Evolutionary conservation across 257 asterid genomes (phyloP), one percentile per base, ranked within the genome.

Genomic region (Fraxinus quadrangulata): DNA sequence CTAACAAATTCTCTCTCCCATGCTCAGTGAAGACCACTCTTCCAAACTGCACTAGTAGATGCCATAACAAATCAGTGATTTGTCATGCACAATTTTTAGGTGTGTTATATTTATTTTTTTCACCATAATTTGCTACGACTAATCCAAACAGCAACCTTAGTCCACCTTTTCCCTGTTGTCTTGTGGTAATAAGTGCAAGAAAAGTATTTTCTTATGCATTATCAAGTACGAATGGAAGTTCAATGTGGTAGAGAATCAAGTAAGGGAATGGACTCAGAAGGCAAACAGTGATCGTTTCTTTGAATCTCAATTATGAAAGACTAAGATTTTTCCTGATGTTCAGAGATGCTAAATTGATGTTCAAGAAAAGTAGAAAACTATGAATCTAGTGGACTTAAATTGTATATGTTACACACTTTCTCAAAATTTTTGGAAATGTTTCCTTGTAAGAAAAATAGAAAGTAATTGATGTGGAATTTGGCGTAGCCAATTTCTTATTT

Each of bases 41-140:
- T 16, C 65, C 65, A 54, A 54, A 54, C 65, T 54, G 65, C 65
- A 54, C n/a, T 54, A 54, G 65, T 54, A 54, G 26, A 54, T 54
- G 26, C 26, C 11, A 19, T 17, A 17, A 54, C 31, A 23, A 21
- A 23, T 21, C 68, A 23, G 33, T 61, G 68, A 28, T 72, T 17
- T 24, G 28, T 49, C 76, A 28, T 12, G 23, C 67, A 49, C n/a
- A 17, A 28, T 17, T 30, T 30, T 21, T 6, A 39, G 45, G 12
- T 10, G 36, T 51, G 24, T 5, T 74, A 5, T 4, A 1, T 59
- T 33, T 10, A 2, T 3, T 10, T 24, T 13, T 34, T n/a, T 34
- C n/a, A 4, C 21, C 70, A 56, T 21, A 4, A 56, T 74, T 74
- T 56, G 69, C 16, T 74, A 13, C 9, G 69, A 54, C 28, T 9